Base-by-base conservation (phyloP, 306 rosid genomes). In the Heteromeles arbutifolia region DNA sequence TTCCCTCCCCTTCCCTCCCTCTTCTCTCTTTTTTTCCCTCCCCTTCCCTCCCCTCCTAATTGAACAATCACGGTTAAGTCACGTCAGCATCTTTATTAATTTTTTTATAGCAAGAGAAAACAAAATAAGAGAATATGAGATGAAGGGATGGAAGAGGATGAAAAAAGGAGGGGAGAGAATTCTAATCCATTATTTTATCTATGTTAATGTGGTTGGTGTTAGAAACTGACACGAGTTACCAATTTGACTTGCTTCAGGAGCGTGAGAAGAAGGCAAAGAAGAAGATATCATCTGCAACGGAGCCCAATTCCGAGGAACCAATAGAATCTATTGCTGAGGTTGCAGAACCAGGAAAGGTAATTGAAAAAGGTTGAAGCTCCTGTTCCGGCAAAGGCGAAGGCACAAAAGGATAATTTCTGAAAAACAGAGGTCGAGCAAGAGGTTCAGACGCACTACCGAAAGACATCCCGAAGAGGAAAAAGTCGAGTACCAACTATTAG, bases 201-300 rank as follows among this genome's bases (percentile, higher is more conserved):
- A 37, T 50, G 17, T 50, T 56, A 41, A 39, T 39, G 11, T 39
- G 43, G 43, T 39, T 39, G 43, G 43, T 39, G 11, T 39, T 74
- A 9, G 21, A 61, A 69, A 62, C 19, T 76, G 58, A 73, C 53
- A 74, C 12, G 24, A 0, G 39, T 81, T 59, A 24, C 65, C 10
- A 3, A 4, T 56, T 73, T 34, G 1, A 54, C 44, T 67, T 74
- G 52, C 78, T 77, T 77, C 83, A 95, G 96, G 93, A 86, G 56
- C 97, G 87, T 1, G 99, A 95, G 79, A 95, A 88, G 96, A 95
- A 89, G 77, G 89, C 93, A 28, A 94, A 83, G 95, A 92, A 92
- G 88, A 92, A 89, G 83, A 84, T 82, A 17, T 71, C 82, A 18
- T 41, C 87, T 4, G 87, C 81, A 48, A 43, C 78, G 2, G 84